Evolutionary conservation across 2,329 filamentous ascomycete species (phyloP).

Genomic region (Chaetoscypha palmicola): DNA sequence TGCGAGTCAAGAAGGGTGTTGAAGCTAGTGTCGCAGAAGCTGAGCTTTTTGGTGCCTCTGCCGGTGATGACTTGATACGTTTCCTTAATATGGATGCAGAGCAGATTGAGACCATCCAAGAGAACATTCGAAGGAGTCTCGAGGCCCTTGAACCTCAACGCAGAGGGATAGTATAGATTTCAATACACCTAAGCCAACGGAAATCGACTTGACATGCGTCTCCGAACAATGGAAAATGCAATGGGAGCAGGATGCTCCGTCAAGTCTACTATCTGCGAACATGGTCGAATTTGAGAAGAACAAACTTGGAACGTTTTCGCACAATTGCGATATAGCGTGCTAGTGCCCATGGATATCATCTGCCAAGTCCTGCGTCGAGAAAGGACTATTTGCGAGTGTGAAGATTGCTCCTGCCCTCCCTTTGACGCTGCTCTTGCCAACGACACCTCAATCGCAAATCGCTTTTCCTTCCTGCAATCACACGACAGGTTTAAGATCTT

Average conservation of each 20-base stretch:
- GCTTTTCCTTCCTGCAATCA: not conserved
- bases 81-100: slow-evolving; percentile 57
- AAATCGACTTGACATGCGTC: no score
- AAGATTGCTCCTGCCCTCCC: no score
- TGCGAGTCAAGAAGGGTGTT: slow-evolving; percentile 74
- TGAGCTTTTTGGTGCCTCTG: slow-evolving; percentile 64
- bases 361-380: no score
- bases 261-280: no score
- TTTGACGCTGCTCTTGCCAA: not conserved
- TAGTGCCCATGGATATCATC: no score
- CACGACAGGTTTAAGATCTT: not conserved
- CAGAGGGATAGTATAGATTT: slow-evolving; percentile 19
- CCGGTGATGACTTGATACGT: slow-evolving; percentile 65
- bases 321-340: no score
- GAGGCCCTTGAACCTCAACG: slow-evolving; percentile 34
- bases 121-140: slow-evolving; percentile 44
- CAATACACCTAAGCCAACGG: no score
- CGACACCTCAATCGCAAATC: not conserved
- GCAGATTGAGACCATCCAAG: slow-evolving; percentile 51
- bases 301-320: no score
- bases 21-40: slow-evolving; percentile 70
- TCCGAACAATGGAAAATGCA: no score
- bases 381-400: no score
- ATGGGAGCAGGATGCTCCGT: no score
- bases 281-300: no score